Base-by-base conservation (phyloP, 352 stramenopile genomes). In the Plasmopara viticola region DNA sequence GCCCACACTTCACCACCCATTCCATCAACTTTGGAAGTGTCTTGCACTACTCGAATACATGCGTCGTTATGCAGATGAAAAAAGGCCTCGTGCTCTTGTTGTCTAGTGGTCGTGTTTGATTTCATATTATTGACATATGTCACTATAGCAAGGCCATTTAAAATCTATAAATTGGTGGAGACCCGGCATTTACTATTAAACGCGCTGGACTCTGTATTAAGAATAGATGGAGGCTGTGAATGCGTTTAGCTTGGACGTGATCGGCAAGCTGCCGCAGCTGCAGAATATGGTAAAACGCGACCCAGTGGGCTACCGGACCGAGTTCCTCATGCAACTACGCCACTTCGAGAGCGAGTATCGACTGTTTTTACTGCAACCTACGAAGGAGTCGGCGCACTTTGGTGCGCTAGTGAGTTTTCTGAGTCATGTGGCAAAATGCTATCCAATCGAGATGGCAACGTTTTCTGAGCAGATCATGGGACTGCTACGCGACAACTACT, bases 281-380 rank as follows among this genome's bases (percentile, higher is more conserved):
- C 96, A 99, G 82, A 99, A 99, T 78, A 90, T 98, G 62, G 95
- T 98, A 34, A 99, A 99, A 78, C 88, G 97, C 30, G 96, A 99
- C 68, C 95, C 96, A 8, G 58, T 81, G 39, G 93, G 85, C 47
- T 99, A 99, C 78, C 78, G 84, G 46, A 92, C 95, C 51, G 97
- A 99, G 76, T 99, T 99, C 72, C 79, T 97, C 63, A 96, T 98
- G 70, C 96, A 99, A 75, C 53, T 95, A 48, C 90, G 90, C 34
- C 94, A 98, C 70, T 98, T 98, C 58, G 75, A 98, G 67, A 97
- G 89, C 58, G 88, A 98, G 70, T 90, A 97, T 59, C 80, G 95
- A 55, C 94, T 99, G 54, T 95, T 99, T 58, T 73, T 93, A 56
- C 76, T 99, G 33, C 87, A 96, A 66, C 86, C 88, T 25, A 74